Conservation (phyloP, 306 rosid genomes). For the Erythrophleum fordii region DNA sequence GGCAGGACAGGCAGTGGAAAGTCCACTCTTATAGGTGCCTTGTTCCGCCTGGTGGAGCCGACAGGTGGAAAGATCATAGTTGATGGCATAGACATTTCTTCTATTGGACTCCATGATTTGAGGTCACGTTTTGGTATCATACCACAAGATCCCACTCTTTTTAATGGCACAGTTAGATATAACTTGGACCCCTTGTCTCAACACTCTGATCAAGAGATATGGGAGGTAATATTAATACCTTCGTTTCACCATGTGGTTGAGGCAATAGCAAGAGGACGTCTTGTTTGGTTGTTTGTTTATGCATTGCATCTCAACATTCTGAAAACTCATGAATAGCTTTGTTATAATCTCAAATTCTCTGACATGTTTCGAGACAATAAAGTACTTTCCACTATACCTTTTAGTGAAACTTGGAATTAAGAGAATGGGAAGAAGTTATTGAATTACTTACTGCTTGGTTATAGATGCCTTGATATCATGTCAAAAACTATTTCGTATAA, state of each 20-base stretch:
- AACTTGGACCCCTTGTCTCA: conserved; percentile 84
- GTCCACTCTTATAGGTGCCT: conserved; percentile 84
- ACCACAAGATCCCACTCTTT: conserved; percentile 94
- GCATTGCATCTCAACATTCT: neutral
- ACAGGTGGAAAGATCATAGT: conserved; percentile 71
- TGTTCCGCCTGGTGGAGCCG: conserved; percentile 89
- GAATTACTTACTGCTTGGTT: no score
- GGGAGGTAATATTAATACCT: conserved; percentile 67
- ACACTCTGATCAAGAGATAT: conserved; percentile 76
- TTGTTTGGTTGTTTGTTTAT: neutral
- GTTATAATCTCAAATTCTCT: neutral
- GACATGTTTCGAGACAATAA: neutral
- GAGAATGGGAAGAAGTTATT: no score
- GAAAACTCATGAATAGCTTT: neutral
- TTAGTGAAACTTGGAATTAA: no score
- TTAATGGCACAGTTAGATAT: conserved; percentile 82
- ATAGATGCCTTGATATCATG: no score
- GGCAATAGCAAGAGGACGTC: neutral
- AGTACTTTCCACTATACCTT: no score
- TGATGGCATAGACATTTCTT: conserved; percentile 79
- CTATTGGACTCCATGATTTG: conserved; percentile 88
- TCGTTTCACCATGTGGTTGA: neutral
- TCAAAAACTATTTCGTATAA: no score
- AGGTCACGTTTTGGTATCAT: conserved; percentile 81
- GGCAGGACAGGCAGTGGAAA: conserved; percentile 93